Evolutionary conservation across 2,329 filamentous ascomycete species (phyloP), one percentile per base, ranked within the genome.

Genomic region (Penicillium decumbens): DNA sequence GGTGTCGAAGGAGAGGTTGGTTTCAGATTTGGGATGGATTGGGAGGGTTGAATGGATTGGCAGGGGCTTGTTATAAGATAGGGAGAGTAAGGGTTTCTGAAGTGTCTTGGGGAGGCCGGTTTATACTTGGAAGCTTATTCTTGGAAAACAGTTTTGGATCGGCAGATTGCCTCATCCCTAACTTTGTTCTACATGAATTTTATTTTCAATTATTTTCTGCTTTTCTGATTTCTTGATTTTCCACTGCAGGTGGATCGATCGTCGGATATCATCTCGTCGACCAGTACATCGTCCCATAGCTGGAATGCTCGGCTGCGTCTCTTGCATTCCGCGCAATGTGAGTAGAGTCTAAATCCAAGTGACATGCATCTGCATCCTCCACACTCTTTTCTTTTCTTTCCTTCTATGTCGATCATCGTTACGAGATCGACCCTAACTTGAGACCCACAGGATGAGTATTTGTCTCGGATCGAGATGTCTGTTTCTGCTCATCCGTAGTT

Each of bases 221-320:
- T 43, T 47, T 45, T 40, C 45, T 47, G 33, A 41, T 50, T 44
- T 52, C 49, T 15, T 41, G 18, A 32, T 25, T 23, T 32, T n/a
- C n/a, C n/a, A n/a, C 15, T 40, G 35, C 37, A 40, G 28, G 18
- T 47, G n/a, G 13, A 29, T 24, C 15, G 27, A 47, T 20, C 27
- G 15, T 46, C 50, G 43, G 25, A 47, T 53, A 41, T 32, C 43
- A 41, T 28, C 25, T 20, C n/a, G n/a, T 23, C 9, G 12, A 15
- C 8, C 25, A 20, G 27, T 25, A n/a, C 28, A 24, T 8, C 12
- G 15, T 24, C 12, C 3, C 5, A 24, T 18, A 18, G 28, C 47
- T 58, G 57, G 58, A 60, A 61, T 61, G 58, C 43, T 37, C 56
- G 56, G 56, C 58, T 59, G 57, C 54, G 49, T 47, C 55, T 60